phyloP scores from a whole-genome alignment of 306 rosid genomes.

The Prunus persica region Prunus_persica_NCBIv2 NC_034009.1:38714501-38715000 shows the following conservation, averaged over 20 bases:
- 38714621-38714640: not conserved
- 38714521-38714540: not conserved
- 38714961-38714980: constrained; percentile 52
- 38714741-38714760: constrained; percentile 96
- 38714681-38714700: constrained; percentile 78
- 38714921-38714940: not conserved
- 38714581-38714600: not conserved
- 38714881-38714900: not conserved
- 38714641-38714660: not conserved
- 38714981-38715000: constrained; percentile 75
- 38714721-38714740: constrained; percentile 78
- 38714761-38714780: constrained; percentile 96
- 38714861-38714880: too few species aligned
- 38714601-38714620: not conserved
- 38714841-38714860: not conserved
- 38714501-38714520: not conserved
- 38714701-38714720: constrained; percentile 83
- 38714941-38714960: not conserved
- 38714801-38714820: constrained; percentile 29
- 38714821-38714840: not conserved
- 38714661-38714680: constrained; percentile 26
- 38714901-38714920: not conserved
- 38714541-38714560: not conserved
- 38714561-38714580: not conserved
- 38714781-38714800: constrained; percentile 90